Conservation (phyloP, 495 filamentous ascomycete species). For the Staphylotrichum tortipilum region DNA sequence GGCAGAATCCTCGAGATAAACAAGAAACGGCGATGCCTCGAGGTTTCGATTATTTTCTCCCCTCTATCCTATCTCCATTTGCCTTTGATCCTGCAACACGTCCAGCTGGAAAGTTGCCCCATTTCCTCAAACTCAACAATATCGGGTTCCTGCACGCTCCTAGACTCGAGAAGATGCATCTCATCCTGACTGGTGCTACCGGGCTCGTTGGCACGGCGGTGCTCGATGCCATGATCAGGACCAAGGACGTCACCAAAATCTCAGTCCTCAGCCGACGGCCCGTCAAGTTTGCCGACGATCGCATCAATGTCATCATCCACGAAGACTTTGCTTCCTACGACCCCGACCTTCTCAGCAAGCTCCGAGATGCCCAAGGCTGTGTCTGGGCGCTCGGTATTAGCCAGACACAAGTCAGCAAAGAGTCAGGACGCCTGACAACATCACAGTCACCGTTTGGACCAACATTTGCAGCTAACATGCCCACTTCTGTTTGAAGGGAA, state of each 20-base stretch:
- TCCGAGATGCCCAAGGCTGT: conserved; percentile 55
- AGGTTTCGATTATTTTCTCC: too few species aligned
- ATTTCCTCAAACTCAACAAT: too few species aligned
- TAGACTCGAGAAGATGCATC: conserved; percentile 54
- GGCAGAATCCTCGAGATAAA: too few species aligned
- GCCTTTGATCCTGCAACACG: too few species aligned
- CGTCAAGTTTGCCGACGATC: conserved; percentile 53
- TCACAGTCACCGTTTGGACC: too few species aligned
- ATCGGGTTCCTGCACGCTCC: too few species aligned
- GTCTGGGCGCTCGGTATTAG: conserved; percentile 66
- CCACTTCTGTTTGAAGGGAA: too few species aligned
- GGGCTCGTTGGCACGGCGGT: conserved; percentile 60
- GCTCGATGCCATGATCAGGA: conserved; percentile 55
- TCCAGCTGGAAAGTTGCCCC: too few species aligned
- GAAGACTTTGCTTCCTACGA: conserved; percentile 55
- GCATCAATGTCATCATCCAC: conserved; percentile 56
- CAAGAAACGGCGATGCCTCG: too few species aligned
- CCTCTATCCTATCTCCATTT: too few species aligned
- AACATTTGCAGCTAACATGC: too few species aligned
- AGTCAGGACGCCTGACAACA: conserved; percentile 33
- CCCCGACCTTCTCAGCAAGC: conserved; percentile 44
- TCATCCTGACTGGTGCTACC: conserved; percentile 68
- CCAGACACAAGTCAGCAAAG: conserved; percentile 47
- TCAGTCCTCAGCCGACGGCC: conserved; percentile 59
- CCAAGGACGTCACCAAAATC: conserved; percentile 48